Evolutionary conservation across 2,329 filamentous ascomycete genomes (phyloP).

Genomic region (Alternaria viburni): DNA sequence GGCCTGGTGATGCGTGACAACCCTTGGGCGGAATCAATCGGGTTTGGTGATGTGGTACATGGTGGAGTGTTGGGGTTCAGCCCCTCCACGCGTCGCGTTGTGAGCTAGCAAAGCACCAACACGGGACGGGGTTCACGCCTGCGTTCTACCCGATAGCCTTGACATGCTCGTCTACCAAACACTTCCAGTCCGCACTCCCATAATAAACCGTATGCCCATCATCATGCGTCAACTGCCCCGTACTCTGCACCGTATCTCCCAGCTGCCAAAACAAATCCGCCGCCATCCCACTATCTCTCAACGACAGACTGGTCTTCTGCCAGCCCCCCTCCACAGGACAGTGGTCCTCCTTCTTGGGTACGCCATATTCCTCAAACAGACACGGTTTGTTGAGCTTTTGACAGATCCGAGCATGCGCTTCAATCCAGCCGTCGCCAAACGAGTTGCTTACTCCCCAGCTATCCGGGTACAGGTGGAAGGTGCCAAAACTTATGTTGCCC

Average conservation of each 20-base stretch:
- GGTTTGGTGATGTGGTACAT: constrained; percentile 2
- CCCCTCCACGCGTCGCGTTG: neutral
- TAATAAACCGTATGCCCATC: constrained; percentile 45
- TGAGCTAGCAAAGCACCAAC: neutral
- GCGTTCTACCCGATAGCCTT: constrained; percentile 28
- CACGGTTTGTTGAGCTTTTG: constrained; percentile 48
- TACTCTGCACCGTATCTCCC: constrained; percentile 32
- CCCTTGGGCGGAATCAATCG: constrained; percentile 1
- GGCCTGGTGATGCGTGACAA: neutral
- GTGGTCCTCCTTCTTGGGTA: constrained; percentile 26
- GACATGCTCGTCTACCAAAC: constrained; percentile 38
- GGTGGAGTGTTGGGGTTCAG: constrained; percentile 1
- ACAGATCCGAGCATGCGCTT: constrained; percentile 52
- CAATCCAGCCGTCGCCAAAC: constrained; percentile 57
- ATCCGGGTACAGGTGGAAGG: constrained; percentile 60
- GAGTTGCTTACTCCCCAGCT: constrained; percentile 46
- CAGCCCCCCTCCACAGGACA: constrained; percentile 38
- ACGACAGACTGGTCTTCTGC: constrained; percentile 37
- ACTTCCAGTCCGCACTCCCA: constrained; percentile 37
- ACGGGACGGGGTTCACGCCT: neutral
- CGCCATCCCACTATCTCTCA: constrained; percentile 36
- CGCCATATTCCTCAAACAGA: constrained; percentile 51
- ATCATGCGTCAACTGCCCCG: constrained; percentile 32
- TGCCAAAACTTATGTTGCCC: constrained; percentile 62
- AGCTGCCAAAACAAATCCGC: constrained; percentile 45